phyloP scores from a whole-genome alignment of 1,139 yeast species.

The Pichiaceae sp. region DNA sequence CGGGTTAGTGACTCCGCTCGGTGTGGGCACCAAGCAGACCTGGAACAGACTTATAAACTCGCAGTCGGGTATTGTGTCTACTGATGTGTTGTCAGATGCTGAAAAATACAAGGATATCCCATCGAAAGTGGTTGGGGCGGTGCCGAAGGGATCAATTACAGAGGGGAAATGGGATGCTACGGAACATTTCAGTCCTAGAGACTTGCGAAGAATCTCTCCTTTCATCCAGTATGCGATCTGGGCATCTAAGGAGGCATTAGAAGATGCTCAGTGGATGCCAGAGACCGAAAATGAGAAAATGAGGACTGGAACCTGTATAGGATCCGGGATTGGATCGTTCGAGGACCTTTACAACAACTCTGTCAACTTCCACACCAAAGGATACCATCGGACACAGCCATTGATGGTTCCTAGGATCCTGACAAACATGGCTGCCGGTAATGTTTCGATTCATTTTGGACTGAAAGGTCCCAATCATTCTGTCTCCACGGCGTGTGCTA shows the following conservation, averaged over 20 bases:
- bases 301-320: constrained; percentile 69
- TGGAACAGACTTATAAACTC: constrained; percentile 48
- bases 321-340: constrained; percentile 89
- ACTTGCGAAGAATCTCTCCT: constrained; percentile 54
- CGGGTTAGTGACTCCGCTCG: constrained; percentile 82
- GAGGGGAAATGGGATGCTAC: constrained; percentile 32
- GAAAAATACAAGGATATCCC: constrained; percentile 54
- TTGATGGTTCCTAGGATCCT: constrained; percentile 76
- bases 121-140: constrained; percentile 65
- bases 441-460: constrained; percentile 70
- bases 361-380: constrained; percentile 36
- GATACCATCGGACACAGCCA: constrained; percentile 75
- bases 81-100: constrained; percentile 38
- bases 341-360: constrained; percentile 64
- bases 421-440: constrained; percentile 93
- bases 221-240: constrained; percentile 76
- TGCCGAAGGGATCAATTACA: constrained; percentile 45
- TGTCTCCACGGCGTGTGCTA: constrained; percentile 93
- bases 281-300: constrained; percentile 27
- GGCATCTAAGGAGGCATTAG: constrained; percentile 71
- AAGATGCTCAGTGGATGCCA: constrained; percentile 52
- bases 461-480: constrained; percentile 82
- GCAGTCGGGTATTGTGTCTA: constrained; percentile 50
- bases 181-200: constrained; percentile 36
- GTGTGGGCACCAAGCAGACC: constrained; percentile 49